Percentiles rank a stretch among this genome's conserved stretches.
phyloP scores from a whole-genome alignment of 2,329 filamentous ascomycete species.

The Hymenotorrendiella dingleyae region DNA sequence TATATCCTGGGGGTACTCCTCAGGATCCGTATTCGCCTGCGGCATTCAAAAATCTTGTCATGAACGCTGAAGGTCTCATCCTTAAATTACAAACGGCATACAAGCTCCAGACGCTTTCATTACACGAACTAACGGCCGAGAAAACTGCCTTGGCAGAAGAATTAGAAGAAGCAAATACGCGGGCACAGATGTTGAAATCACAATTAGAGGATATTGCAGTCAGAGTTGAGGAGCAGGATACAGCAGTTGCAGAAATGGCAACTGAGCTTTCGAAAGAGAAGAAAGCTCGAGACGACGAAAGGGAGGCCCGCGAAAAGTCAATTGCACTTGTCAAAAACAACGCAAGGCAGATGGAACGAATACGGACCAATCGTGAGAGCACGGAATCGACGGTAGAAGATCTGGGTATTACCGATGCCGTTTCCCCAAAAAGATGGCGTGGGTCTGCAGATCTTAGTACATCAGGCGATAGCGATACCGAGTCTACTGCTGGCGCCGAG shows the following conservation, averaged over 20 bases:
- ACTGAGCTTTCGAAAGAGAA: slow-evolving; percentile 48
- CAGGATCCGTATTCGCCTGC: slow-evolving; percentile 51
- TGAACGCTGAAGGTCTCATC: slow-evolving; percentile 50
- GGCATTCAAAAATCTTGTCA: slow-evolving; percentile 55
- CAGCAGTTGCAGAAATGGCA: slow-evolving; percentile 43
- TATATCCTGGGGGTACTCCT: slow-evolving; percentile 43
- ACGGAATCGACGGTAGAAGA: slow-evolving; percentile 20
- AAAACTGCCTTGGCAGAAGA: slow-evolving; percentile 49
- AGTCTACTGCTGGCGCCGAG: slow-evolving; percentile 40
- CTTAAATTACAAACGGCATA: slow-evolving; percentile 54
- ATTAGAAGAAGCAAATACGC: slow-evolving; percentile 48
- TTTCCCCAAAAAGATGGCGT: slow-evolving; percentile 4
- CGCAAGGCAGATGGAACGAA: slow-evolving; percentile 3
- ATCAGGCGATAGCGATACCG: slow-evolving; percentile 49
- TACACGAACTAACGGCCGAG: slow-evolving; percentile 47
- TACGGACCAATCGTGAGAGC: not conserved
- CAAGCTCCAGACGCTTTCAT: slow-evolving; percentile 43
- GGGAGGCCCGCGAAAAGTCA: slow-evolving; percentile 25
- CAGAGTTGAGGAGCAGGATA: slow-evolving; percentile 48
- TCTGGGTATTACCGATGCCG: slow-evolving; percentile 19
- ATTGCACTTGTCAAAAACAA: slow-evolving; percentile 23
- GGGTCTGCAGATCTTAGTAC: slow-evolving; percentile 42
- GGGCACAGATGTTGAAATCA: slow-evolving; percentile 47
- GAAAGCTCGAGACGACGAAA: slow-evolving; percentile 29
- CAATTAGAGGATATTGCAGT: slow-evolving; percentile 55